Evolutionary conservation across 768 basidiomycete genomes (phyloP).

Genomic region (Hydnum rufescens): DNA sequence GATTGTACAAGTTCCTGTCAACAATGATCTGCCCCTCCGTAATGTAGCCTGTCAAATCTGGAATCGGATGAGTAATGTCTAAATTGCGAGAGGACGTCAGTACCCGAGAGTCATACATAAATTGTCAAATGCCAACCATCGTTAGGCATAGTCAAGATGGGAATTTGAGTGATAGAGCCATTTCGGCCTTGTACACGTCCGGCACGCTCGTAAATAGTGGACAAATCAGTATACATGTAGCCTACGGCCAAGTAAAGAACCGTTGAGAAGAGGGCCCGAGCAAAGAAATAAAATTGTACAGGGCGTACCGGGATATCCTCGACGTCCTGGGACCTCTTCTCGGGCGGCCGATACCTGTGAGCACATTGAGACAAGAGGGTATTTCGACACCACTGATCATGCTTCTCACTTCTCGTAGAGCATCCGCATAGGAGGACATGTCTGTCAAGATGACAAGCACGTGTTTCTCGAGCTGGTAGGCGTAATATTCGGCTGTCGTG

Average conservation of each 20-base stretch:
- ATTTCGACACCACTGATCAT: conserved; percentile 7
- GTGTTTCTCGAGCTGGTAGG: conserved; percentile 98
- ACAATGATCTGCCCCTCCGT: conserved; percentile 99
- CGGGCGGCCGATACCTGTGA: conserved; percentile 85
- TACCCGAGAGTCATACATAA: neutral
- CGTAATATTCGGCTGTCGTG: conserved; percentile 98
- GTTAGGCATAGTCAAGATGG: conserved; percentile 99
- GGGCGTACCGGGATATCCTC: conserved; percentile 62
- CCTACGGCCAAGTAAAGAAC: conserved; percentile 20
- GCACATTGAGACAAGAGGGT: conserved; percentile 15
- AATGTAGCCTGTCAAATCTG: conserved; percentile 98
- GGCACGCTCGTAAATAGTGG: conserved; percentile 98
- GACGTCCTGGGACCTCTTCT: conserved; percentile 97
- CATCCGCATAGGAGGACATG: conserved; percentile 97
- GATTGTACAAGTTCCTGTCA: conserved; percentile 91
- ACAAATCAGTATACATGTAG: conserved; percentile 98
- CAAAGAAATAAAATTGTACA: conserved; percentile 5
- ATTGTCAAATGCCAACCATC: conserved; percentile 47
- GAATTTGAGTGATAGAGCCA: conserved; percentile 98
- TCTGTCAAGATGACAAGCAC: conserved; percentile 97
- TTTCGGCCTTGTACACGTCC: conserved; percentile 95
- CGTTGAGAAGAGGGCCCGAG: conserved; percentile 19
- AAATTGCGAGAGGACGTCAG: neutral
- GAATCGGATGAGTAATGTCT: conserved; percentile 99
- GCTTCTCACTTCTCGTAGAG: conserved; percentile 61